Evolutionary conservation across 768 basidiomycete species (phyloP).

Genomic region (Boletus rufocinnamomeus): DNA sequence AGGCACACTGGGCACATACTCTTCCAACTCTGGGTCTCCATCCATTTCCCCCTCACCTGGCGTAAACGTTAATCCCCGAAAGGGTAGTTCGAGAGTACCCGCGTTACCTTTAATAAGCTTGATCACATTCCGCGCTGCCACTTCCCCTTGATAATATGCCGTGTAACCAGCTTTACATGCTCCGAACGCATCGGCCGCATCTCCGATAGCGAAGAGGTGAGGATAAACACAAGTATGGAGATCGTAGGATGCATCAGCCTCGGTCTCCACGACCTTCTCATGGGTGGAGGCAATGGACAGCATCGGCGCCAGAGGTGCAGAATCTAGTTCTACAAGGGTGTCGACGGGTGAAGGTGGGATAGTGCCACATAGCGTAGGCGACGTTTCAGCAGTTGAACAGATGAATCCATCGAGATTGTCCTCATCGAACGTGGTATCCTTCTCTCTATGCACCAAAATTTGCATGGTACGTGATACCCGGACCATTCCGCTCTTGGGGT

Average conservation of each 20-base stretch:
- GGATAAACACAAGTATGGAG: slow-evolving; percentile 35
- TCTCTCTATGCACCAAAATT: slow-evolving; percentile 30
- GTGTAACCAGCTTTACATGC: slow-evolving; percentile 62
- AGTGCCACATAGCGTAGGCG: slow-evolving; percentile 8
- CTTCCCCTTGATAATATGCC: slow-evolving; percentile 51
- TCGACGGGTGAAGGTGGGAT: slow-evolving; percentile 9
- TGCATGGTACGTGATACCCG: slow-evolving; percentile 56
- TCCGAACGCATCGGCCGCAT: slow-evolving; percentile 64
- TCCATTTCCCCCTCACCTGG: not conserved
- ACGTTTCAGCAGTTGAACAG: slow-evolving; percentile 2
- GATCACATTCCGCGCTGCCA: slow-evolving; percentile 58
- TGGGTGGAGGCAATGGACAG: not conserved
- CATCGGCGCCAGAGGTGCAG: not conserved
- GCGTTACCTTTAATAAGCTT: slow-evolving; percentile 39
- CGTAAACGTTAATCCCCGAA: not conserved
- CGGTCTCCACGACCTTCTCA: not conserved
- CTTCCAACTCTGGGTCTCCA: slow-evolving; percentile 35
- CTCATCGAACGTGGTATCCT: not conserved
- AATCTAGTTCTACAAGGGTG: slow-evolving; percentile 14
- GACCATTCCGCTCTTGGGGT: slow-evolving; percentile 40
- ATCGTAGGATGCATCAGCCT: slow-evolving; percentile 25
- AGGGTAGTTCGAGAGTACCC: not conserved
- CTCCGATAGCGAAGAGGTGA: slow-evolving; percentile 63
- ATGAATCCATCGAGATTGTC: not conserved
- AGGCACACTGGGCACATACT: slow-evolving; percentile 48